A percentile compares a stretch with the other conserved stretches of the same genome.
Evolutionary conservation across 257 asterid genomes (phyloP).

Genomic region (Galeopsis tetrahit): DNA sequence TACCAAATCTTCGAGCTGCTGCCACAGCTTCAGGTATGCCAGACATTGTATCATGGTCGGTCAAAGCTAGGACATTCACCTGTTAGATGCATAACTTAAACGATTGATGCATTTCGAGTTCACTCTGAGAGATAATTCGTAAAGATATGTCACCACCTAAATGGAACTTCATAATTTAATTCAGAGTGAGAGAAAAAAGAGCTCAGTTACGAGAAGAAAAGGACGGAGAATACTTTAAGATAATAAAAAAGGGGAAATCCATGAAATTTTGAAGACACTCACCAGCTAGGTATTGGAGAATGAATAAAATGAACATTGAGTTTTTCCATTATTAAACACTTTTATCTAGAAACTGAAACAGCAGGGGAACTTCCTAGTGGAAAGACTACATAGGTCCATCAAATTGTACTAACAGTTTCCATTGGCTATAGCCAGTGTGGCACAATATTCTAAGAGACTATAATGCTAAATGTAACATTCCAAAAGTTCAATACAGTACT

Average conservation of each 20-base stretch:
- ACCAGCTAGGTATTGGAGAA: not conserved
- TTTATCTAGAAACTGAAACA: not conserved
- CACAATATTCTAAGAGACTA: not conserved
- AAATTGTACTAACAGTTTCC: constrained; percentile 2
- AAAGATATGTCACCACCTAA: not conserved
- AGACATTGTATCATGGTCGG: constrained; percentile 94
- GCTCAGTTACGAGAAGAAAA: not conserved
- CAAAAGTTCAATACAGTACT: not conserved
- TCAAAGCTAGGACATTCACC: constrained; percentile 96
- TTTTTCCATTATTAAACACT: not conserved
- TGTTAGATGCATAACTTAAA: constrained; percentile 52
- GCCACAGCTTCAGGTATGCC: constrained; percentile 94
- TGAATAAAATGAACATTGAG: not conserved
- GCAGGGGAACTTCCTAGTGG: not conserved
- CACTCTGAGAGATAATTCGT: not conserved
- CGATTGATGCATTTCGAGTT: constrained; percentile 31
- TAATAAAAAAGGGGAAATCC: constrained; percentile 15
- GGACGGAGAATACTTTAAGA: not conserved
- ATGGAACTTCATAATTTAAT: not conserved
- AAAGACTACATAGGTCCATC: constrained; percentile 6
- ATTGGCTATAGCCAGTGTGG: constrained; percentile 21
- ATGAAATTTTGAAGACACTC: not conserved
- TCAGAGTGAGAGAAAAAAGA: not conserved
- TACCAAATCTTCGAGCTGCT: constrained; percentile 87
- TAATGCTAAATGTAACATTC: not conserved